A percentile compares a stretch with the other conserved stretches of the same genome.
Conservation (phyloP, 306 rosid species). For the Vigna nakashimae region DNA sequence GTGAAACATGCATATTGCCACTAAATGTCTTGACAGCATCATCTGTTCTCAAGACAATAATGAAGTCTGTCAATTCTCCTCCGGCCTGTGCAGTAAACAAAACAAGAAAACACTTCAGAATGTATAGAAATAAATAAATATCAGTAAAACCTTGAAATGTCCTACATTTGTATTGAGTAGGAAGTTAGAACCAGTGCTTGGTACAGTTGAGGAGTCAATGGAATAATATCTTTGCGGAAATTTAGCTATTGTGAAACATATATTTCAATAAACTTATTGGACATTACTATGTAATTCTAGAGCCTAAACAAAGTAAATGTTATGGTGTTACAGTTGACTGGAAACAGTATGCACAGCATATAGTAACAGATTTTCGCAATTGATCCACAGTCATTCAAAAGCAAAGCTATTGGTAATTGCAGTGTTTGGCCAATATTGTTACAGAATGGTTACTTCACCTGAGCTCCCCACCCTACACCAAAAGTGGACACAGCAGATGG, state of each 20-base stretch:
- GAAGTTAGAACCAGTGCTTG: conserved; percentile 23
- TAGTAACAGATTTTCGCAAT: not conserved
- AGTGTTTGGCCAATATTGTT: not conserved
- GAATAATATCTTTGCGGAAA: not conserved
- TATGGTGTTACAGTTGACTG: conserved; percentile 16
- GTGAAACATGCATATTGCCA: conserved; percentile 75
- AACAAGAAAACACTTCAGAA: conserved; percentile 30
- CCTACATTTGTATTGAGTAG: conserved; percentile 5
- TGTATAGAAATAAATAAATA: conserved; percentile 14
- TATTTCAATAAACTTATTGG: not conserved
- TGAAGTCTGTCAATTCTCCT: conserved; percentile 93
- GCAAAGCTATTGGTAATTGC: conserved; percentile 7
- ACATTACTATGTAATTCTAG: conserved; percentile 7
- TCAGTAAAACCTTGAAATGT: conserved; percentile 23
- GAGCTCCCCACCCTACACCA: conserved; percentile 98
- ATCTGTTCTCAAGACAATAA: conserved; percentile 82
- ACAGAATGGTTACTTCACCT: conserved; percentile 61
- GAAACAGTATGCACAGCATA: conserved; percentile 31
- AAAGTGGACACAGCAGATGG: conserved; percentile 92
- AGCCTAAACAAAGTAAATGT: conserved; percentile 27
- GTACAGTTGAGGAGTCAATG: conserved; percentile 23
- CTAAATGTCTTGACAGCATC: conserved; percentile 89
- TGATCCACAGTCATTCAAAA: conserved; percentile 26
- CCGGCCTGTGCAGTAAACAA: conserved; percentile 68
- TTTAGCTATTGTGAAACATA: conserved; percentile 28